phyloP scores from a whole-genome alignment of 192 early-diverging fungal species.

The Coemansia sp. region DNA sequence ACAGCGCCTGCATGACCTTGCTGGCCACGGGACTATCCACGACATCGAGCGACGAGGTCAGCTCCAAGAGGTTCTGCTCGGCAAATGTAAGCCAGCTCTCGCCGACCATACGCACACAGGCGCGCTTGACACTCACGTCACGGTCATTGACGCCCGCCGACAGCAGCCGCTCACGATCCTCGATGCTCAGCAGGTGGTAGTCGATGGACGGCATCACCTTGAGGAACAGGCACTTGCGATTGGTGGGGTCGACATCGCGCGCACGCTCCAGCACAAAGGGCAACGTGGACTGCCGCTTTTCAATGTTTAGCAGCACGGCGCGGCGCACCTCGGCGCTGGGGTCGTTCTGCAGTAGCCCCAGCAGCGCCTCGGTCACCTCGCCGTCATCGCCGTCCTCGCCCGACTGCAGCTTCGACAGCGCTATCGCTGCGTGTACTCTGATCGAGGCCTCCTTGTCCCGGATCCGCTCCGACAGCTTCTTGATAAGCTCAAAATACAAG shows the following conservation, averaged over 20 bases:
- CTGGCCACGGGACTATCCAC: constrained; percentile 67
- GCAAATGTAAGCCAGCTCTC: constrained; percentile 76
- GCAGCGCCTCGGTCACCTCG: constrained; percentile 65
- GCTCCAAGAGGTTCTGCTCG: constrained; percentile 73
- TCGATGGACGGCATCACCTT: constrained; percentile 75
- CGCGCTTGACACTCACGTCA: constrained; percentile 76
- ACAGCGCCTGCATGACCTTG: constrained; percentile 66
- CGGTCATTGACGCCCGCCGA: constrained; percentile 81
- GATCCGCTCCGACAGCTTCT: constrained; percentile 69
- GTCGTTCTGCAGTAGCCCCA: constrained; percentile 72
- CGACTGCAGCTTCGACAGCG: constrained; percentile 76
- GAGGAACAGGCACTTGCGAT: constrained; percentile 71
- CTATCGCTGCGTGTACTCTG: constrained; percentile 77
- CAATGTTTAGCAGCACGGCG: constrained; percentile 77
- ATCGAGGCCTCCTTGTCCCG: constrained; percentile 81
- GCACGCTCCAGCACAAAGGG: constrained; percentile 76
- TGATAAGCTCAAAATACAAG: constrained; percentile 70
- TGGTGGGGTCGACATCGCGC: constrained; percentile 76
- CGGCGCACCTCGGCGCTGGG: constrained; percentile 84
- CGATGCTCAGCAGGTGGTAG: constrained; percentile 68
- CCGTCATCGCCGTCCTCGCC: constrained; percentile 62
- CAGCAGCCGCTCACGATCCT: constrained; percentile 73
- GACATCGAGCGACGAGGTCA: constrained; percentile 74
- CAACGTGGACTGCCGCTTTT: constrained; percentile 62
- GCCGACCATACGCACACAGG: constrained; percentile 69